Evolutionary conservation across 2,329 filamentous ascomycete genomes (phyloP), one percentile per base, ranked within the genome.

Genomic region (Pochonia chlamydosporia): DNA sequence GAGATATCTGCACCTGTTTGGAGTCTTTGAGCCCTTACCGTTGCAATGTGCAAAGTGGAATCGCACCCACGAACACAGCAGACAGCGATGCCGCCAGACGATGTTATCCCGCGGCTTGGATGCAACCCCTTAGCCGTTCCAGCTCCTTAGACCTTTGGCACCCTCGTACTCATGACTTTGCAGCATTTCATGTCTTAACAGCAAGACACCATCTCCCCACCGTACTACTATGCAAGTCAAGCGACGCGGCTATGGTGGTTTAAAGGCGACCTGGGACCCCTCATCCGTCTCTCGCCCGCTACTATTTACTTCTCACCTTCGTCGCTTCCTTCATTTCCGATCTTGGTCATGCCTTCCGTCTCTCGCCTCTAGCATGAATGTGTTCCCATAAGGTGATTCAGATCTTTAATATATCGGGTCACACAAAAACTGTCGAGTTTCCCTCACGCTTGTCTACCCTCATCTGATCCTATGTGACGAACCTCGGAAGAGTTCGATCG

Each of bases 301-400:
- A 26, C 16, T 23, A 39, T 26, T 30, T 30, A 31, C 36, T 30
- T 13, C 33, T 21, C 13, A 37, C 35, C 21, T 46, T 35, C 30
- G 39, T 18, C 30, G 36, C 20, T 14, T 49, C 23, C 28, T 20
- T 49, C 42, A 36, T 49, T 44, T 47, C 20, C 23, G 21, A 16
- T 24, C 25, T n/a, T 9, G 28, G 30, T 44, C 42, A 26, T 48
- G 49, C 41, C 49, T 40, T 57, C 64, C 57, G 57, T 59, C 59
- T 64, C 58, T 57, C 55, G 57, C 56, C 60, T 66, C 55, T 55
- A 51, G 56, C n/a, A 56, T 57, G 58, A 55, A 49, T 56, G 58
- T 63, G 60, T 63, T 56, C 61, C 54, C 64, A 65, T 63, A 56
- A 60, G 54, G 50, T 61, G 62, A 58, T 63, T 63, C 60, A 65